Base-by-base conservation (phyloP, 805 yeast species). In the Metschnikowia amazonensis region DNA sequence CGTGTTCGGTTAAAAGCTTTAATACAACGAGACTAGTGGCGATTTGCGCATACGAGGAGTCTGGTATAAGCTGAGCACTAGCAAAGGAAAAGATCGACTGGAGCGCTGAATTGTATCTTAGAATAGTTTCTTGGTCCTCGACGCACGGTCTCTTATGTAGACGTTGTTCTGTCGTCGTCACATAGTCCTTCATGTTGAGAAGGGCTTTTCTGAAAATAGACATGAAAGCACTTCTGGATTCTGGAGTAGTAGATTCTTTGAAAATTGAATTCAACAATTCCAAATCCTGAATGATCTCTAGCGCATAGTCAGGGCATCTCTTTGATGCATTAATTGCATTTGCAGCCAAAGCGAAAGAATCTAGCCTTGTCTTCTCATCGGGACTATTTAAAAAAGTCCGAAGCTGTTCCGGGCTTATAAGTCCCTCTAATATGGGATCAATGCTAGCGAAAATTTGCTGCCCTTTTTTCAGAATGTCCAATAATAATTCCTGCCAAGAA, bases 101-200 rank as follows among this genome's bases (percentile, higher is more conserved):
- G 11, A 48, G 33, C 8, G 23, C 41, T 8, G 35, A 29, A 14
- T 16, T 43, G 24, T 43, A 25, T 6, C 16, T 32, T 11, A 29
- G 3, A 3, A 50, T 27, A 17, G 10, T 32, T 1, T 24, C 23
- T 28, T 27, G 23, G 1, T 39, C 33, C 8, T 52, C 52, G 2
- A 16, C 14, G 13, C 56, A 10, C 25, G 10, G 55, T 28, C 36
- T 52, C 36, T 41, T 51, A 16, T 8, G 14, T 8, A 27, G 20
- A 11, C 51, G 37, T 44, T 6, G 49, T 21, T 64, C 65, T 23
- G 59, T 54, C 42, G 47, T 45, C 9, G 35, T 75, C 52, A 84
- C 64, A 0, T 90, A 85, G 43, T 84, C 94, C 52, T 86, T 74
- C 14, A 86, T 63, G 53, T 97, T 70, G 24, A 74, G 62, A 10